phyloP scores from a whole-genome alignment of 1,139 yeast species.

The Nakaseomyces delphensis region DNA sequence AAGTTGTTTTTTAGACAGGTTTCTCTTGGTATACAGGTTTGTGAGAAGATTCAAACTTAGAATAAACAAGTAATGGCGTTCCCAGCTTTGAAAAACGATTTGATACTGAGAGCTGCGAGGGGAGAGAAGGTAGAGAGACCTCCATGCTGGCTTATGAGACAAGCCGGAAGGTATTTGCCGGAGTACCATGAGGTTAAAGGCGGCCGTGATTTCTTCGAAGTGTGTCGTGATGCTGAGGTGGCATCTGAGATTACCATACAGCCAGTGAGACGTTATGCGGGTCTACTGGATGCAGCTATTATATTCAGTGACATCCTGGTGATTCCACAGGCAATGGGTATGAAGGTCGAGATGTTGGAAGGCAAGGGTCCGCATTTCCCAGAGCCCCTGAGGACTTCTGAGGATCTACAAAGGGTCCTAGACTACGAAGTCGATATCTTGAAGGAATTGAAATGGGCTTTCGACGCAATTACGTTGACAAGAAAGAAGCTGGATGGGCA shows the following conservation, averaged over 20 bases:
- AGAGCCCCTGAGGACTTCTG: constrained; percentile 69
- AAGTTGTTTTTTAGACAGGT: too few relatives aligned
- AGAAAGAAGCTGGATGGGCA: constrained; percentile 77
- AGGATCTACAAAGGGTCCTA: constrained; percentile 50
- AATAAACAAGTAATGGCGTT: constrained; percentile 31
- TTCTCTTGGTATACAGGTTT: too few relatives aligned
- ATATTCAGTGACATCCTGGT: constrained; percentile 92
- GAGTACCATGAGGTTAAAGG: constrained; percentile 89
- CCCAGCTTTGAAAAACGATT: constrained; percentile 75
- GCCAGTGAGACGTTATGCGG: constrained; percentile 84
- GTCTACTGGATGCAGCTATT: constrained; percentile 90
- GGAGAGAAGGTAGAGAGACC: constrained; percentile 90
- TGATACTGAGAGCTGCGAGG: constrained; percentile 80
- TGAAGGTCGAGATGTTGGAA: constrained; percentile 87
- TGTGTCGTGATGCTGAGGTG: constrained; percentile 86
- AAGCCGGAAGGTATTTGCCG: constrained; percentile 55
- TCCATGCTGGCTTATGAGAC: constrained; percentile 92
- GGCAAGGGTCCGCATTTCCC: constrained; percentile 94
- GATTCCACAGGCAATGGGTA: constrained; percentile 97
- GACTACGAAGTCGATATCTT: constrained; percentile 57
- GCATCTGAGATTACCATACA: constrained; percentile 93
- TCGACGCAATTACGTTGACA: constrained; percentile 81
- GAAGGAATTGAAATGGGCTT: constrained; percentile 86
- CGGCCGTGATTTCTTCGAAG: constrained; percentile 81
- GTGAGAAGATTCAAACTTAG: too few relatives aligned